These are phyloP conservation scores for Meira miltonrushii DNA, from an alignment of 1,284 basidiomycete species.

Conservation along the genomic window DNA sequence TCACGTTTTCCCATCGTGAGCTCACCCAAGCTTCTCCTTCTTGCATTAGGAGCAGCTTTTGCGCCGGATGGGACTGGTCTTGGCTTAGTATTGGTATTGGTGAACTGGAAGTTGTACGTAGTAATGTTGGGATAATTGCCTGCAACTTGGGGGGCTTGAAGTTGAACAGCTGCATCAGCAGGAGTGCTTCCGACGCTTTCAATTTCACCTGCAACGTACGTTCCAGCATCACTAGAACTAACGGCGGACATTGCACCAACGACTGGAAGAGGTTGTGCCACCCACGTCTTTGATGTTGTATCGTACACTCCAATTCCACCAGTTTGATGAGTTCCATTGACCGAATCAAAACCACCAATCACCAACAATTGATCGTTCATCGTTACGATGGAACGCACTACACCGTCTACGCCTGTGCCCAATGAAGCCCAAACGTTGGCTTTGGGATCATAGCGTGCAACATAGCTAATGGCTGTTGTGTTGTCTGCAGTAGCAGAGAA, in stretches of 20 bases:
- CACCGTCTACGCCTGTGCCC: constrained; percentile 70
- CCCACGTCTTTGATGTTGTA: constrained; percentile 64
- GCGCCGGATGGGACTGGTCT: neutral
- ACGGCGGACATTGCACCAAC: constrained; percentile 68
- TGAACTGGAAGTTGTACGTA: constrained; percentile 44
- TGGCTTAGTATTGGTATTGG: constrained; percentile 41
- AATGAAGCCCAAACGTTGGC: constrained; percentile 68
- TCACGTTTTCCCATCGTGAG: neutral
- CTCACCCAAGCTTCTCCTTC: neutral
- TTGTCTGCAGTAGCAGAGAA: constrained; percentile 68
- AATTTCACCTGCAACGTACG: constrained; percentile 56
- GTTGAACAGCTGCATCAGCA: constrained; percentile 54
- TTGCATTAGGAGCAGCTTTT: constrained; percentile 6
- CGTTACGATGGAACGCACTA: constrained; percentile 57
- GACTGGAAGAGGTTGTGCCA: constrained; percentile 41
- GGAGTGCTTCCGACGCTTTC: constrained; percentile 52
- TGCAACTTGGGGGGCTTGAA: constrained; percentile 43
- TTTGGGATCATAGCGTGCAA: constrained; percentile 71
- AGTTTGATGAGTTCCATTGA: constrained; percentile 55
- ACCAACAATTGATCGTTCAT: constrained; percentile 61
- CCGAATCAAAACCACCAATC: constrained; percentile 69
- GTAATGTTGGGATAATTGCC: constrained; percentile 42
- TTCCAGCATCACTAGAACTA: constrained; percentile 54
- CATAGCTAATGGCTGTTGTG: constrained; percentile 56
- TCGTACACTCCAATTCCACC: constrained; percentile 77